Evolutionary conservation across 1,284 basidiomycete species (phyloP), one percentile per base, ranked within the genome.

Genomic region (Irpex sp.): DNA sequence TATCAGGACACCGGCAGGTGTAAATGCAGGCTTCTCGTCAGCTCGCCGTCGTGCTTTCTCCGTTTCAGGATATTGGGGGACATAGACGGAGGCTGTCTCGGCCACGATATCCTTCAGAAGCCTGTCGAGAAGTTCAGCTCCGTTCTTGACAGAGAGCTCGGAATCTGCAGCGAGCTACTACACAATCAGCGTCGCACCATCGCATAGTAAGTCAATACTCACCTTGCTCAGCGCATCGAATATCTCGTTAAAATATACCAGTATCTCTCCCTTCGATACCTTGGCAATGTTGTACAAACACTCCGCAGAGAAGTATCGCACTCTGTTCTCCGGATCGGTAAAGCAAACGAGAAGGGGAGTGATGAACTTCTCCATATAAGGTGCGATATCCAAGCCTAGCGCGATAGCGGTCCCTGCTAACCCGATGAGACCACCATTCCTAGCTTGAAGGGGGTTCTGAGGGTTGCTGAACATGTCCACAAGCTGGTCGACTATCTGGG

Each of bases 261-360:
- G 78, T 48, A 98, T 91, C 76, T 98, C 96, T 42, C 96, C 96
- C 73, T 98, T 98, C 60, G 95, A 97, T 7, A 98, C 96, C 76
- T 99, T 98, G 39, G 92, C 91, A 61, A 99, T 97, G 77, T 99
- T 99, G 80, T 99, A 99, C 69, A 99, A 80, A 72, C 94, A 96
- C 73, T 99, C 96, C 63, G 95, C 96, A 5, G 96, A 96, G 79
- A 96, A 97, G 75, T 97, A 97, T 56, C 96, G 85, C 65, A 99
- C 94, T 72, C 95, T 86, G 74, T 93, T 94, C 79, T 99, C 97
- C 3, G 91, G 84, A 74, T 99, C 97, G 65, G 88, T 86, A 74
- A 99, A 98, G 77, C 96, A 98, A 47, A 86, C 85, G n/a, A 99
- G 82, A 35, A 99, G 84, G 1, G 94, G 91, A 39, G 90, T 88